phyloP scores from a whole-genome alignment of 1,284 basidiomycete species.

The Athelia sp. region DNA sequence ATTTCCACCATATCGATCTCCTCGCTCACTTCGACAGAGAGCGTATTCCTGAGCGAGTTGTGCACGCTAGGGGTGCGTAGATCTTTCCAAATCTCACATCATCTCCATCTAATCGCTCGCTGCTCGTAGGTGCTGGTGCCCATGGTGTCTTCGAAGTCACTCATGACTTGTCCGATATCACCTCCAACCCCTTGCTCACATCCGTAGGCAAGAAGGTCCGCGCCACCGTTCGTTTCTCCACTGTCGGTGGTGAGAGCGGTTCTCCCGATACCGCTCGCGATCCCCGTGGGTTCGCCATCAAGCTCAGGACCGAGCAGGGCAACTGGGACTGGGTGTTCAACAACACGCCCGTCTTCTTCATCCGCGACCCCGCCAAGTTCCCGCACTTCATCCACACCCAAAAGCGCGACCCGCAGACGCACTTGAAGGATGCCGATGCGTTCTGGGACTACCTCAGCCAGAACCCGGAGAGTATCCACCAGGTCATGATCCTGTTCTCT shows the following conservation, averaged over 20 bases:
- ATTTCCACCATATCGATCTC: constrained; percentile 86
- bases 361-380: constrained; percentile 80
- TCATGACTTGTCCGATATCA: constrained; percentile 78
- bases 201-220: constrained; percentile 68
- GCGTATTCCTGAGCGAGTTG: constrained; percentile 93
- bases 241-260: constrained; percentile 84
- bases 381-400: constrained; percentile 95
- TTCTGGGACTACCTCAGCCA: constrained; percentile 90
- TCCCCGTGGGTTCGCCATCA: constrained; percentile 89
- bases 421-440: constrained; percentile 78
- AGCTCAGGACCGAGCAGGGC: constrained; percentile 85
- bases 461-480: constrained; percentile 90
- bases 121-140: constrained; percentile 83
- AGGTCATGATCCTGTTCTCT: constrained; percentile 85
- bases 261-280: constrained; percentile 90
- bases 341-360: constrained; percentile 90
- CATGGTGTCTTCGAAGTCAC: constrained; percentile 92
- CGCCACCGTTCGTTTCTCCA: constrained; percentile 81
- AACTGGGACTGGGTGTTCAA: constrained; percentile 92
- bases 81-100: constrained; percentile 6
- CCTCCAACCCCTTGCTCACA: constrained; percentile 66
- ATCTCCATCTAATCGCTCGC: constrained; percentile 69
- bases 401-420: constrained; percentile 88
- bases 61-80: constrained; percentile 18
- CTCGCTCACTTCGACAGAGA: constrained; percentile 91